Percentiles rank a stretch among this genome's conserved stretches.
phyloP scores from a whole-genome alignment of 2,329 filamentous ascomycete genomes.

The Coniochaeta sp. region DNA sequence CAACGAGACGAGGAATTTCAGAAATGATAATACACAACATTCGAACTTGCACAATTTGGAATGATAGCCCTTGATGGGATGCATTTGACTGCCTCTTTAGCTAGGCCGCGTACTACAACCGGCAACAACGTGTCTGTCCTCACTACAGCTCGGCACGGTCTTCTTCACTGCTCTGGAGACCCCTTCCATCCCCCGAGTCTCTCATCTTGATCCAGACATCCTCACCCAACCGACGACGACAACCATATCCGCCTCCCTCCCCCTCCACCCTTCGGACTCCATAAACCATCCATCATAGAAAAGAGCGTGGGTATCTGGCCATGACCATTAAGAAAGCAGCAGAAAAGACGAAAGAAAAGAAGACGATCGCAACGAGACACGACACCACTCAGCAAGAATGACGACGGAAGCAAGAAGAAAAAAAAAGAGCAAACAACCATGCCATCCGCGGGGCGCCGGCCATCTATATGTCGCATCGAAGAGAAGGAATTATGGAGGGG shows the following conservation, averaged over 20 bases:
- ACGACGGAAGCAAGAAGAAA: background rate
- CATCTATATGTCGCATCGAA: background rate
- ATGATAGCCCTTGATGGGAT: background rate
- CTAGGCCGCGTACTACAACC: background rate
- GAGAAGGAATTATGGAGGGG: background rate
- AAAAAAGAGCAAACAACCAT: background rate
- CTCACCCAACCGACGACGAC: background rate
- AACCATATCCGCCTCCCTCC: too few species aligned
- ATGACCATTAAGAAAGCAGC: slow-evolving; percentile 3
- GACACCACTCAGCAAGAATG: background rate
- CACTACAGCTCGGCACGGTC: background rate
- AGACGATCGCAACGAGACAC: slow-evolving; percentile 2
- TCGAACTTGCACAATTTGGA: too few species aligned
- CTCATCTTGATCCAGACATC: background rate
- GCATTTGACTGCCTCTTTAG: background rate
- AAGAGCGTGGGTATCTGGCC: slow-evolving; percentile 3
- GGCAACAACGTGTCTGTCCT: background rate
- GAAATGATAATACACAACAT: too few species aligned
- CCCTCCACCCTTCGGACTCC: background rate
- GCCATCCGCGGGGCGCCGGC: background rate
- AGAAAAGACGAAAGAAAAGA: slow-evolving; percentile 4
- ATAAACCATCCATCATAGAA: background rate
- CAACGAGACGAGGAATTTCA: too few species aligned
- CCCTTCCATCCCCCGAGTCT: background rate
- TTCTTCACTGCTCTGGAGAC: background rate